Conservation (phyloP, 139 green algal genomes). For the Ulvella scutata region DNA sequence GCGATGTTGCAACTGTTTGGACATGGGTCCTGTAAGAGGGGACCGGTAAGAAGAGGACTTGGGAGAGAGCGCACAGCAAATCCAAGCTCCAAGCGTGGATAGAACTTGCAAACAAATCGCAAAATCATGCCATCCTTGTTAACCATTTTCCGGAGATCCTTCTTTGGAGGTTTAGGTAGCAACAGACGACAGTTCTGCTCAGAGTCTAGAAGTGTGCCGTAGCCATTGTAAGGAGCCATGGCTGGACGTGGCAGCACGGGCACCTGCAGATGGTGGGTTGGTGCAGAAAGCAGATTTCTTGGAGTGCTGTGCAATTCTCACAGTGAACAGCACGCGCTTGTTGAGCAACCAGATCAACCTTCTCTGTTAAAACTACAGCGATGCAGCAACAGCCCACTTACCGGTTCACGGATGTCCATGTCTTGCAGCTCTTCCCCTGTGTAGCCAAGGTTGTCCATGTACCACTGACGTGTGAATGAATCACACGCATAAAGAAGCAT, state of each 20-base stretch:
- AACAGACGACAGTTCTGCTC: conserved; percentile 73
- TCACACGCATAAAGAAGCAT: conserved; percentile 81
- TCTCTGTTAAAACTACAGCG: neutral
- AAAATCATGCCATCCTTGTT: conserved; percentile 76
- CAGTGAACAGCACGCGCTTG: conserved; percentile 10
- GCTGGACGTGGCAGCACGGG: conserved; percentile 17
- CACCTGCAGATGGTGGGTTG: neutral
- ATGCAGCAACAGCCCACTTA: neutral
- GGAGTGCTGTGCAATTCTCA: too few relatives aligned
- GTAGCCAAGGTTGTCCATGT: conserved; percentile 47
- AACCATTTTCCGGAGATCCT: conserved; percentile 75
- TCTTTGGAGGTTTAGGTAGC: conserved; percentile 50
- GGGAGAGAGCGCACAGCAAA: neutral
- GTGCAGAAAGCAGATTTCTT: too few relatives aligned
- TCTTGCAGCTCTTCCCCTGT: conserved; percentile 30
- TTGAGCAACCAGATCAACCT: neutral
- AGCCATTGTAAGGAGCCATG: conserved; percentile 66
- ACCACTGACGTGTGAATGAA: conserved; percentile 65
- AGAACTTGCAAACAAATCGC: conserved; percentile 39
- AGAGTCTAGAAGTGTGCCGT: conserved; percentile 62
- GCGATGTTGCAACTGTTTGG: too few relatives aligned
- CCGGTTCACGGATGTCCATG: conserved; percentile 36
- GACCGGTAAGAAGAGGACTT: too few relatives aligned
- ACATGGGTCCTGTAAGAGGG: too few relatives aligned
- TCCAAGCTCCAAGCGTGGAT: neutral